Evolutionary conservation across 2,329 filamentous ascomycete species (phyloP).

Genomic region (Clonostachys rhizophaga): DNA sequence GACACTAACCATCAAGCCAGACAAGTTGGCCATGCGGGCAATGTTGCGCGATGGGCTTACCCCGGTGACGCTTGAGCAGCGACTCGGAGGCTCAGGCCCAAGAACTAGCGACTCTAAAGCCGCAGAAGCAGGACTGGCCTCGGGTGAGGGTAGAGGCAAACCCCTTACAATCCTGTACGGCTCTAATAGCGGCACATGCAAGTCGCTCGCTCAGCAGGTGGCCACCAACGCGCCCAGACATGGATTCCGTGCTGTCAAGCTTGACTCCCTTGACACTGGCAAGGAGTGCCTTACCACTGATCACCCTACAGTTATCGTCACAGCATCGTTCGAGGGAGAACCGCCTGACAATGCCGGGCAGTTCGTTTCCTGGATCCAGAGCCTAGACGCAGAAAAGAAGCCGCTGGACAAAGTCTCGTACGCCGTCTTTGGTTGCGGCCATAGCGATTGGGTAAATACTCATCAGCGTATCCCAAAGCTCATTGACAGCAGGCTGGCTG

Average conservation of each 20-base stretch:
- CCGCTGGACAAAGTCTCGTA: constrained; percentile 48
- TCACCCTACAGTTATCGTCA: constrained; percentile 55
- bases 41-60: constrained; percentile 36
- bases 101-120: constrained; percentile 7
- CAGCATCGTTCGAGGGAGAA: constrained; percentile 65
- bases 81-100: constrained; percentile 18
- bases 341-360: constrained; percentile 63
- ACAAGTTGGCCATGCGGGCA: constrained; percentile 54
- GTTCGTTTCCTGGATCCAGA: constrained; percentile 60
- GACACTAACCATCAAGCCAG: constrained; percentile 54
- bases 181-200: constrained; percentile 59
- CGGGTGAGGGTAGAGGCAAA: neutral
- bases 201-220: constrained; percentile 57
- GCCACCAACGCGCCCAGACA: constrained; percentile 46
- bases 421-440: constrained; percentile 63
- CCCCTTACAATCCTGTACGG: constrained; percentile 58
- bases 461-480: constrained; percentile 59
- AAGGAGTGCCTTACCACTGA: constrained; percentile 19
- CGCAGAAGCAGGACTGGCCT: neutral
- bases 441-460: constrained; percentile 45
- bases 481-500: constrained; percentile 42
- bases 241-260: constrained; percentile 40
- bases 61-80: constrained; percentile 30
- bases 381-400: constrained; percentile 28
- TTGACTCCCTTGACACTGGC: constrained; percentile 53